Percentiles rank a stretch among this genome's conserved stretches.
Conservation (phyloP, 2,329 filamentous ascomycete species). For the Cercospora janseana region DNA sequence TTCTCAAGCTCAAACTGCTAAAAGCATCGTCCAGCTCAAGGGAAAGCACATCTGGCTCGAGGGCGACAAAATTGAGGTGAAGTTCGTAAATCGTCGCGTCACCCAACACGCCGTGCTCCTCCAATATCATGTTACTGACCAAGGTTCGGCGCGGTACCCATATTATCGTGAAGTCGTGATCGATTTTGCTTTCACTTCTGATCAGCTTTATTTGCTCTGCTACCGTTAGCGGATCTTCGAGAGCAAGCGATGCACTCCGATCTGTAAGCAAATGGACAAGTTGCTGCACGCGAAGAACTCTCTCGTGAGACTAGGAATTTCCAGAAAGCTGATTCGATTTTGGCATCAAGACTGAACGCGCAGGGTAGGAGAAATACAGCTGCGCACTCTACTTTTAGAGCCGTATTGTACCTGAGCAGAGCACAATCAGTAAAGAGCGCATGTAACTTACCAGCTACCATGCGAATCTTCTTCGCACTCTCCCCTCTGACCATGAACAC, state of each 20-base stretch:
- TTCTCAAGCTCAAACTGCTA: constrained; percentile 80
- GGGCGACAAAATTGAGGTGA: constrained; percentile 82
- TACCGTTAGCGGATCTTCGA: constrained; percentile 12
- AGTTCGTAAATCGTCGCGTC: constrained; percentile 88
- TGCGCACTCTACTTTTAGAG: constrained; percentile 62
- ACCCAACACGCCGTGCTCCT: constrained; percentile 88
- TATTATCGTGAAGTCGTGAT: constrained; percentile 95
- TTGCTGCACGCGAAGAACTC: constrained; percentile 26
- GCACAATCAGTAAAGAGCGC: constrained; percentile 11
- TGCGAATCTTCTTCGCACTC: constrained; percentile 76
- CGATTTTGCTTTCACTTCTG: constrained; percentile 80
- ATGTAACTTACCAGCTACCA: constrained; percentile 73
- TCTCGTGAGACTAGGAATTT: constrained; percentile 28
- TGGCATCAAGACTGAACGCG: constrained; percentile 46
- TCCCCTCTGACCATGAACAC: constrained; percentile 91
- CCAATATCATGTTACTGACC: constrained; percentile 85
- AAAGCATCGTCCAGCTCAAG: constrained; percentile 87
- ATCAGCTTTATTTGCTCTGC: constrained; percentile 87
- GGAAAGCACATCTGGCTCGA: constrained; percentile 88
- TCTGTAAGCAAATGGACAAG: constrained; percentile 52
- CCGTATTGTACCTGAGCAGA: constrained; percentile 33
- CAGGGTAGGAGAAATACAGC: constrained; percentile 52
- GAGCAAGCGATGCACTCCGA: constrained; percentile 37
- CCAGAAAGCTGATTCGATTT: constrained; percentile 32
- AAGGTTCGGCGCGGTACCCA: constrained; percentile 92